phyloP scores from a whole-genome alignment of 2,329 filamentous ascomycete genomes.

The Colletotrichum gigasporum region DNA sequence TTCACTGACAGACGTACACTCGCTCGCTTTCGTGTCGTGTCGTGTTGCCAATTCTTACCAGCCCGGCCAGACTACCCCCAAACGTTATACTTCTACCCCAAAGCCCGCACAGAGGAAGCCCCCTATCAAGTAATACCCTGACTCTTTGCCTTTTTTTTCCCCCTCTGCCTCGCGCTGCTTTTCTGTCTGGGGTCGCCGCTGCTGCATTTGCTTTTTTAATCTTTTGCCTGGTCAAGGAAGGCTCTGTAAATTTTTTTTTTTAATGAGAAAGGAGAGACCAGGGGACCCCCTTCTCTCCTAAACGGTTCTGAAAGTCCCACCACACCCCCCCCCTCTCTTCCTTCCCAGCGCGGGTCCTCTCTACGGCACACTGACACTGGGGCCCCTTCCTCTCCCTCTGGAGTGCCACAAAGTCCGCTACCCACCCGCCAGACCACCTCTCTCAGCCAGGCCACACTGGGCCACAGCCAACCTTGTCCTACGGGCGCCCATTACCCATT shows the following conservation, averaged over 20 bases:
- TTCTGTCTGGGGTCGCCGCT: not conserved
- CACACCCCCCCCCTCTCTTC: constrained; percentile 5
- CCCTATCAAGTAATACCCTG: too few species aligned
- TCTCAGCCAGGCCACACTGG: not conserved
- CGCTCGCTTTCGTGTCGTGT: constrained; percentile 13
- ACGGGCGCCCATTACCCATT: too few species aligned
- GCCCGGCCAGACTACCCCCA: not conserved
- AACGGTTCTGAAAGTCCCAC: constrained; percentile 22
- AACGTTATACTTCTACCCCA: too few species aligned
- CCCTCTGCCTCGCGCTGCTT: not conserved
- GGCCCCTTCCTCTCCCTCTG: constrained; percentile 7
- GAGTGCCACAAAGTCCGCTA: constrained; percentile 20
- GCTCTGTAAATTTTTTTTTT: not conserved
- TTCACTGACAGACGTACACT: constrained; percentile 7
- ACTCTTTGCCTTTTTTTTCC: not conserved
- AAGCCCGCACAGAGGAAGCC: not conserved
- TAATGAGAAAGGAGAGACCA: constrained; percentile 28
- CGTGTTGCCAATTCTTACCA: not conserved
- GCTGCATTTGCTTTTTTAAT: constrained; percentile 8
- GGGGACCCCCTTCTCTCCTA: constrained; percentile 27
- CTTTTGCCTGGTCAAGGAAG: constrained; percentile 23
- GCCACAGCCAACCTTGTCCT: too few species aligned
- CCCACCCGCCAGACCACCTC: constrained; percentile 9
- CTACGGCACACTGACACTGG: constrained; percentile 5
- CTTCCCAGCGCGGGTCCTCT: not conserved